A percentile compares a stretch with the other conserved stretches of the same genome.
phyloP scores from a whole-genome alignment of 495 filamentous ascomycete genomes.

The Neurospora cerealis region DNA sequence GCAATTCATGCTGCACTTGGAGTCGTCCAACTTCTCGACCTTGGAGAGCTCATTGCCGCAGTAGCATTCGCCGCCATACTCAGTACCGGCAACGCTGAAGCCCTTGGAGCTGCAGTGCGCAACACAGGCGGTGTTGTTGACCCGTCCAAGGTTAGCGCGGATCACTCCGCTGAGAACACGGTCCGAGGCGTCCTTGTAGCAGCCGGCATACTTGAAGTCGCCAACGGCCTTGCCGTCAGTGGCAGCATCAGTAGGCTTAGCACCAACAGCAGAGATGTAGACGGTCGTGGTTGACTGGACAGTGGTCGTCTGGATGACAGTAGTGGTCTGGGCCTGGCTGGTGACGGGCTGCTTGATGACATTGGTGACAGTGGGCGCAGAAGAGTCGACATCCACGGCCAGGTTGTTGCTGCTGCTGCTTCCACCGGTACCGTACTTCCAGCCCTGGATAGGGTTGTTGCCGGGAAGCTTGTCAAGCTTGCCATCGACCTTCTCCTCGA shows the following conservation, averaged over 20 bases:
- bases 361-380: not conserved
- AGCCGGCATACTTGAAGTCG: constrained; percentile 24
- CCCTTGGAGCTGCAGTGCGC: constrained; percentile 42
- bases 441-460: constrained; percentile 42
- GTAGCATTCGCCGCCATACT: constrained; percentile 57
- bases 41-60: constrained; percentile 43
- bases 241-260: constrained; percentile 9
- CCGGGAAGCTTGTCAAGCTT: constrained; percentile 43
- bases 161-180: constrained; percentile 32
- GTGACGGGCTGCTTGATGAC: constrained; percentile 4
- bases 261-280: constrained; percentile 24
- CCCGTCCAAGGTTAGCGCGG: constrained; percentile 30
- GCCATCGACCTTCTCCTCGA: constrained; percentile 22
- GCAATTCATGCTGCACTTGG: constrained; percentile 33
- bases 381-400: constrained; percentile 2
- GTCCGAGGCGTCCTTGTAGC: constrained; percentile 20
- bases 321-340: constrained; percentile 12
- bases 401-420: constrained; percentile 16
- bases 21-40: constrained; percentile 30
- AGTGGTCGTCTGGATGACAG: constrained; percentile 32
- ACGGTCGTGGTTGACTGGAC: constrained; percentile 40
- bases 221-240: constrained; percentile 8
- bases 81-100: constrained; percentile 49
- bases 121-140: constrained; percentile 51
- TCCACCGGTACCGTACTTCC: constrained; percentile 21